phyloP scores from a whole-genome alignment of 2,329 filamentous ascomycete species.

The Colletotrichum acutatum region DNA sequence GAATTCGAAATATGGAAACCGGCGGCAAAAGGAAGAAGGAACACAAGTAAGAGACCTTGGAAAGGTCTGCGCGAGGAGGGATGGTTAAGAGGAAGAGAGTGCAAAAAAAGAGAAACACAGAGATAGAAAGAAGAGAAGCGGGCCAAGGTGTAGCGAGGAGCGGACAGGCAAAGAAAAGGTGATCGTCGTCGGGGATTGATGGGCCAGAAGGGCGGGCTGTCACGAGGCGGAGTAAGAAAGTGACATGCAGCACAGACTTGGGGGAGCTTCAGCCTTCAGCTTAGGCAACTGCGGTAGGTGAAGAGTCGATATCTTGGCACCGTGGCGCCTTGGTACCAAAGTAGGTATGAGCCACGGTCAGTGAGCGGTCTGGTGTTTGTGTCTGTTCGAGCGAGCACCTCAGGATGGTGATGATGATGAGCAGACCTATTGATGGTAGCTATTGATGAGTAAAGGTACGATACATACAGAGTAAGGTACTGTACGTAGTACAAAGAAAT shows the following conservation, averaged over 20 bases:
- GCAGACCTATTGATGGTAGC: too few species aligned
- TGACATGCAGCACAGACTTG: slow-evolving; percentile 30
- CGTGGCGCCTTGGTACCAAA: not conserved
- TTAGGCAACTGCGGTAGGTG: not conserved
- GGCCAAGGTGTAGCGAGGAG: not conserved
- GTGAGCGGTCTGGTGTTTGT: not conserved
- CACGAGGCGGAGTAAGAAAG: slow-evolving; percentile 30
- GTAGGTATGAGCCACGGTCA: not conserved
- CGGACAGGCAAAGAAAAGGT: slow-evolving; percentile 4
- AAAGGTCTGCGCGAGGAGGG: not conserved
- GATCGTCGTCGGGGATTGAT: slow-evolving; percentile 20
- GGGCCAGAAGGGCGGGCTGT: slow-evolving; percentile 15
- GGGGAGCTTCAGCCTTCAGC: not conserved
- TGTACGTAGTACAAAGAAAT: too few species aligned
- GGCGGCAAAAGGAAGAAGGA: not conserved
- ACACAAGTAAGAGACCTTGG: not conserved
- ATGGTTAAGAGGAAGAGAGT: slow-evolving; percentile 1
- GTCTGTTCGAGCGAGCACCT: not conserved
- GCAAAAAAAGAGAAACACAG: slow-evolving; percentile 2
- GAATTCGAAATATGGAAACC: not conserved
- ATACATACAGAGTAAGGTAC: too few species aligned
- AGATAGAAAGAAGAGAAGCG: not conserved
- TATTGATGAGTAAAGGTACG: too few species aligned
- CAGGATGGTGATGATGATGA: not conserved
- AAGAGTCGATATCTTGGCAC: not conserved